Percentiles rank a stretch among this genome's conserved stretches.
Evolutionary conservation across 345 rosid species (phyloP).

Genomic region (Salix exigua): DNA sequence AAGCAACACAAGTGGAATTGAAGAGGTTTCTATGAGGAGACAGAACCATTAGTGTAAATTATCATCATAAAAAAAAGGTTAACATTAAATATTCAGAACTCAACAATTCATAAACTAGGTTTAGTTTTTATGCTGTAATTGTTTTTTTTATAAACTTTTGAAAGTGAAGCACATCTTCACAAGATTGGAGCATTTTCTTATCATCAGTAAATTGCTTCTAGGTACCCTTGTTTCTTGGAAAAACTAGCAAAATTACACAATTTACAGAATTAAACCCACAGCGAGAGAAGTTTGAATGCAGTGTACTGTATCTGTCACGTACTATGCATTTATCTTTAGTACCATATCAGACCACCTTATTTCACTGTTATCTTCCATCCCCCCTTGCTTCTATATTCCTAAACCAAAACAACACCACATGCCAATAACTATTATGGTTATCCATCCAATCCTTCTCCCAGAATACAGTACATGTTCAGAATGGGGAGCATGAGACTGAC

Average conservation of each 20-base stretch:
- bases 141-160: slow-evolving; percentile 1
- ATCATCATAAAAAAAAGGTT: background rate
- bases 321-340: background rate
- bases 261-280: background rate
- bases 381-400: background rate
- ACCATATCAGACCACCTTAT: background rate
- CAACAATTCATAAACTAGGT: background rate
- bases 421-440: background rate
- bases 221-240: background rate
- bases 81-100: background rate
- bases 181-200: background rate
- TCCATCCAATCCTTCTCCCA: background rate
- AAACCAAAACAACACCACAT: background rate
- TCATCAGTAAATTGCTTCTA: background rate
- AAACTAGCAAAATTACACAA: background rate
- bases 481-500: background rate
- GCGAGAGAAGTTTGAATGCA: background rate
- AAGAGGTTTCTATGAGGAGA: background rate
- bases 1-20: background rate
- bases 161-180: background rate
- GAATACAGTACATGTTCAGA: background rate
- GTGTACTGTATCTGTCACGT: background rate
- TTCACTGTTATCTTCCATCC: background rate
- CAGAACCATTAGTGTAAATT: background rate
- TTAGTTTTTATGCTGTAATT: background rate